A percentile compares a stretch with the other conserved stretches of the same genome.
Conservation (phyloP, 2,329 filamentous ascomycete genomes). For the Bipolaris bicolor region DNA sequence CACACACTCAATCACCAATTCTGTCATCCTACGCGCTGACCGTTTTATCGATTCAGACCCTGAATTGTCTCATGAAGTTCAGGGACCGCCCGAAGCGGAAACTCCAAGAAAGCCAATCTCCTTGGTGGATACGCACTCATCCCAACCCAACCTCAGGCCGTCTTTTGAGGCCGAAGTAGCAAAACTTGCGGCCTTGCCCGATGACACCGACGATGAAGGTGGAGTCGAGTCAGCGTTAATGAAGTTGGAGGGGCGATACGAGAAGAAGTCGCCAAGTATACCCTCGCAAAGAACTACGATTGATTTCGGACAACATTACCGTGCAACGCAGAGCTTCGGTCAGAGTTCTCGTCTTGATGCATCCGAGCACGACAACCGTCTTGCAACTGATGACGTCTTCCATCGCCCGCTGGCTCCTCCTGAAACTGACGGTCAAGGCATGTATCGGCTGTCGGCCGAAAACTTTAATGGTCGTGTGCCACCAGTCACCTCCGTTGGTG, state of each 20-base stretch:
- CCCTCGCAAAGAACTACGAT: conserved; percentile 28
- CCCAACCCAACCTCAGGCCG: conserved; percentile 61
- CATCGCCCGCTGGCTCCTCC: conserved; percentile 28
- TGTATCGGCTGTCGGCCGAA: conserved; percentile 43
- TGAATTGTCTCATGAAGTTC: conserved; percentile 13
- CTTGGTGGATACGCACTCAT: conserved; percentile 60
- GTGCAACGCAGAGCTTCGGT: conserved; percentile 25
- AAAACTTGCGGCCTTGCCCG: conserved; percentile 84
- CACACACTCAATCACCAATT: conserved; percentile 50
- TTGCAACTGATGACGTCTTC: conserved; percentile 34
- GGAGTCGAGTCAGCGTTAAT: conserved; percentile 90
- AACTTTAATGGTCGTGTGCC: conserved; percentile 36
- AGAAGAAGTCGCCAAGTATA: conserved; percentile 53
- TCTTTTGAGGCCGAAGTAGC: conserved; percentile 91
- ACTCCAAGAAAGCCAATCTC: conserved; percentile 45
- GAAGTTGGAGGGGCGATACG: conserved; percentile 88
- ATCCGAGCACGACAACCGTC: conserved; percentile 27
- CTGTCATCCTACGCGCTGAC: conserved; percentile 44
- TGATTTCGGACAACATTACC: conserved; percentile 30
- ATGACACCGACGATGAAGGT: conserved; percentile 76
- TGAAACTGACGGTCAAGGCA: conserved; percentile 37
- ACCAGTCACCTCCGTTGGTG: conserved; percentile 52
- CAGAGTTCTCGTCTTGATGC: conserved; percentile 25
- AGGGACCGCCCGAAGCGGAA: conserved; percentile 20
- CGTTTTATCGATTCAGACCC: conserved; percentile 31